phyloP scores from a whole-genome alignment of 345 rosid genomes.

The Citrus trifoliata region DNA sequence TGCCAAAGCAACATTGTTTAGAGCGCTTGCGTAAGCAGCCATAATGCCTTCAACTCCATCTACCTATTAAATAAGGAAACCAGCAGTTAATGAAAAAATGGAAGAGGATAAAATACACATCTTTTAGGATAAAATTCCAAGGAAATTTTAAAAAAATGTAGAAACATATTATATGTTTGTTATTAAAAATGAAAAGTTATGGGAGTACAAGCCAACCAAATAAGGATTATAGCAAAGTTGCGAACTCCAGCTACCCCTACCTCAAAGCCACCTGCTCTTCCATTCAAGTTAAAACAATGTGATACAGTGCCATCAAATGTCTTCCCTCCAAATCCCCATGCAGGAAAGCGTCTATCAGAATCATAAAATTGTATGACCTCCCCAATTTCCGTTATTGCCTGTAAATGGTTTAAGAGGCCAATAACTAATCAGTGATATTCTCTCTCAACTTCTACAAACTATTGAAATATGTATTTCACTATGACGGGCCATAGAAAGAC shows the following conservation, averaged over 20 bases:
- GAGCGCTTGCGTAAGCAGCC: conserved; percentile 61
- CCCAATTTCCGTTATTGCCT: conserved; percentile 89
- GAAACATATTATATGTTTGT: neutral
- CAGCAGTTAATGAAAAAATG: neutral
- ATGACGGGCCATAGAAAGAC: neutral
- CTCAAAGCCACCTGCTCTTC: conserved; percentile 53
- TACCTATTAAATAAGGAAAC: conserved; percentile 42
- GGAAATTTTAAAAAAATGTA: neutral
- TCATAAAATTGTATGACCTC: conserved; percentile 88
- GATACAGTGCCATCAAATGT: conserved; percentile 50
- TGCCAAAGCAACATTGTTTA: conserved; percentile 49
- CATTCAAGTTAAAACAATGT: conserved; percentile 80
- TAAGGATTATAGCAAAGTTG: neutral
- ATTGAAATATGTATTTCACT: no score
- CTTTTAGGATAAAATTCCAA: neutral
- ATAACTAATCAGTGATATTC: neutral
- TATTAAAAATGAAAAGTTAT: neutral
- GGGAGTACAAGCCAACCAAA: neutral
- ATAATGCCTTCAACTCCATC: conserved; percentile 83
- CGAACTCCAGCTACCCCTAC: conserved; percentile 27
- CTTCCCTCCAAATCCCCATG: conserved; percentile 93
- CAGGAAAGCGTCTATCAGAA: conserved; percentile 71
- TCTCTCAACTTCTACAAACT: neutral
- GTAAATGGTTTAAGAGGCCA: conserved; percentile 3
- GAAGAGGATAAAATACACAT: neutral